phyloP scores from a whole-genome alignment of 2,329 filamentous ascomycete genomes.

The Gliomastix tumulicola region DNA sequence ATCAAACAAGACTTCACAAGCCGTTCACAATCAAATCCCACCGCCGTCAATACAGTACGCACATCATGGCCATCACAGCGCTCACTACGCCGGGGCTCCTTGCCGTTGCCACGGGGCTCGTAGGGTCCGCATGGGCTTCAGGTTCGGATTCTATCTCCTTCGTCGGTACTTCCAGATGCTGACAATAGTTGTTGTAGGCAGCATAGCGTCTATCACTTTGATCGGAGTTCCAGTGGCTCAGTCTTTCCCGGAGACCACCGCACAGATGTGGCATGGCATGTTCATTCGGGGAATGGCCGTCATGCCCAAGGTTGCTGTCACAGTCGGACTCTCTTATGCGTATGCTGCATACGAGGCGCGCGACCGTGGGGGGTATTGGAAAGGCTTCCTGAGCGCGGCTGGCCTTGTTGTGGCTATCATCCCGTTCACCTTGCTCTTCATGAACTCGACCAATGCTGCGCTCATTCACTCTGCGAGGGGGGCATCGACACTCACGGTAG shows the following conservation, averaged over 20 bases:
- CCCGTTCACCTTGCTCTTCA: slow-evolving; percentile 28
- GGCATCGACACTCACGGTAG: slow-evolving; percentile 6
- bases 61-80: background rate
- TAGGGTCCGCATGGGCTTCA: slow-evolving; percentile 27
- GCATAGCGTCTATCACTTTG: slow-evolving; percentile 25
- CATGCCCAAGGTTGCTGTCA: slow-evolving; percentile 26
- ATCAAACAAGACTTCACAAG: too few species aligned
- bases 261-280: slow-evolving; percentile 26
- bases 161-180: background rate
- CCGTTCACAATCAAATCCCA: background rate
- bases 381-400: slow-evolving; percentile 21
- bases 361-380: slow-evolving; percentile 20
- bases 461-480: slow-evolving; percentile 17
- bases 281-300: slow-evolving; percentile 25
- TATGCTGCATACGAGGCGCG: slow-evolving; percentile 25
- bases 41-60: too few species aligned
- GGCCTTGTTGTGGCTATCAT: slow-evolving; percentile 26
- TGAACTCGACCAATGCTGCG: slow-evolving; percentile 25
- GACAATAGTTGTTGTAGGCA: slow-evolving; percentile 17
- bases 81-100: slow-evolving; percentile 19
- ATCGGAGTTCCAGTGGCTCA: slow-evolving; percentile 22
- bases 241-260: slow-evolving; percentile 17
- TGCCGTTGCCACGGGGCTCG: slow-evolving; percentile 26
- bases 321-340: slow-evolving; percentile 22
- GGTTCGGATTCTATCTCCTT: slow-evolving; percentile 14